These are phyloP conservation scores for Colletotrichum phormii DNA, from an alignment of 2,329 filamentous ascomycete genomes.

Conservation along the genomic window DNA sequence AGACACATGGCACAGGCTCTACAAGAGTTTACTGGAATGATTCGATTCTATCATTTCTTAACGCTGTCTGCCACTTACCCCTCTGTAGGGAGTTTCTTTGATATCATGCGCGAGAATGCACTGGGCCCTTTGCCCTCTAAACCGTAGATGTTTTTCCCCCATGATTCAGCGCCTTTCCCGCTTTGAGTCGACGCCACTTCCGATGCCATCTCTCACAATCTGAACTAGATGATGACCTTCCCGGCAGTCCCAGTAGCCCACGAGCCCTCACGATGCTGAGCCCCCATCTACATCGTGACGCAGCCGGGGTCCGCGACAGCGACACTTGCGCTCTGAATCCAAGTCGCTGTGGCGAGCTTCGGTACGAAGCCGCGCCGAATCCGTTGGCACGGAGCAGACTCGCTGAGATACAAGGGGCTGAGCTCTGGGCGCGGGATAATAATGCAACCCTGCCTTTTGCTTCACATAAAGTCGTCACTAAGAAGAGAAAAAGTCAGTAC, in stretches of 20 bases:
- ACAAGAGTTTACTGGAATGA: background rate
- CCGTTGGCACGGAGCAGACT: slow-evolving; percentile 16
- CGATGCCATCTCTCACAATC: background rate
- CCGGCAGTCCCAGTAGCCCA: slow-evolving; percentile 11
- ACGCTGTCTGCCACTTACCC: background rate
- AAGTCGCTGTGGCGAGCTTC: slow-evolving; percentile 15
- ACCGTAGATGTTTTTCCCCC: background rate
- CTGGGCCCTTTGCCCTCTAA: slow-evolving; percentile 1
- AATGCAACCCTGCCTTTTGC: slow-evolving; percentile 34
- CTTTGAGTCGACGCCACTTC: slow-evolving; percentile 4
- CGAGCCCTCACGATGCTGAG: background rate
- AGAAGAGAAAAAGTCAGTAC: slow-evolving; percentile 37
- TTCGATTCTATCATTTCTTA: slow-evolving; percentile 13
- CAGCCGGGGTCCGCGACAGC: slow-evolving; percentile 6
- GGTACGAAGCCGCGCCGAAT: slow-evolving; percentile 17
- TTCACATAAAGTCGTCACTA: slow-evolving; percentile 82
- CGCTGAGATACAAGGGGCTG: slow-evolving; percentile 4
- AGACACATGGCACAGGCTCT: background rate
- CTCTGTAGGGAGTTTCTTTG: slow-evolving; percentile 14
- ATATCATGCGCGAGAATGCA: slow-evolving; percentile 4
- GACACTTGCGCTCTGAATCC: background rate
- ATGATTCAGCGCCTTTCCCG: slow-evolving; percentile 6
- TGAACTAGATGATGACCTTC: background rate
- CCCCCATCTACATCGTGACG: slow-evolving; percentile 6
- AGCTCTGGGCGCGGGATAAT: slow-evolving; percentile 26